Conservation (phyloP, 805 yeast species). For the Myxozyma melibiosi region DNA sequence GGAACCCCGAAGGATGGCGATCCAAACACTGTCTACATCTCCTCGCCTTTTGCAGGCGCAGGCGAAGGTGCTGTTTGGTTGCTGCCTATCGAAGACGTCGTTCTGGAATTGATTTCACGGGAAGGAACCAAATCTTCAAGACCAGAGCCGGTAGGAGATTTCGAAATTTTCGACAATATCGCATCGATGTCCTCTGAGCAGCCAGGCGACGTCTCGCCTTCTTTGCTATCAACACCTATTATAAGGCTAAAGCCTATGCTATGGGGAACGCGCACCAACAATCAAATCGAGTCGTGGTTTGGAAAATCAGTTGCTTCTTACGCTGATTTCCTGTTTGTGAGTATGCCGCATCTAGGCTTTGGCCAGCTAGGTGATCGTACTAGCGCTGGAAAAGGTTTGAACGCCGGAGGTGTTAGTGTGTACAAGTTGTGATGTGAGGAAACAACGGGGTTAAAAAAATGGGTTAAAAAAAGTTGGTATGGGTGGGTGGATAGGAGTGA, state of each 20-base stretch:
- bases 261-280: slow-evolving; percentile 9
- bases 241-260: slow-evolving; percentile 9
- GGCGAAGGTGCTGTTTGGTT: slow-evolving; percentile 55
- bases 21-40: slow-evolving; percentile 40
- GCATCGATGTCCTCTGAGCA: background rate
- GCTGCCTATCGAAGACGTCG: slow-evolving; percentile 34
- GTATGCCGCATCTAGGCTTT: slow-evolving; percentile 26
- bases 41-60: slow-evolving; percentile 48
- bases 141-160: background rate
- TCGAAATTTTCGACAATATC: background rate
- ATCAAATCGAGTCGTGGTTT: slow-evolving; percentile 25
- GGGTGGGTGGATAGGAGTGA: background rate
- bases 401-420: slow-evolving; percentile 25
- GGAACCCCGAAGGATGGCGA: slow-evolving; percentile 31
- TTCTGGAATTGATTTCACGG: background rate
- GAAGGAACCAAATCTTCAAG: background rate
- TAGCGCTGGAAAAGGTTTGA: background rate
- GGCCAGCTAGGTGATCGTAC: slow-evolving; percentile 18
- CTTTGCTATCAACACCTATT: slow-evolving; percentile 8
- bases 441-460: background rate
- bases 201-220: background rate
- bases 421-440: background rate
- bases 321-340: slow-evolving; percentile 25
- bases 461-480: background rate
- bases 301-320: slow-evolving; percentile 18